Percentiles rank a stretch among this genome's conserved stretches.
Conservation (phyloP, 2,329 filamentous ascomycete species). For the Apiospora aurea region DNA sequence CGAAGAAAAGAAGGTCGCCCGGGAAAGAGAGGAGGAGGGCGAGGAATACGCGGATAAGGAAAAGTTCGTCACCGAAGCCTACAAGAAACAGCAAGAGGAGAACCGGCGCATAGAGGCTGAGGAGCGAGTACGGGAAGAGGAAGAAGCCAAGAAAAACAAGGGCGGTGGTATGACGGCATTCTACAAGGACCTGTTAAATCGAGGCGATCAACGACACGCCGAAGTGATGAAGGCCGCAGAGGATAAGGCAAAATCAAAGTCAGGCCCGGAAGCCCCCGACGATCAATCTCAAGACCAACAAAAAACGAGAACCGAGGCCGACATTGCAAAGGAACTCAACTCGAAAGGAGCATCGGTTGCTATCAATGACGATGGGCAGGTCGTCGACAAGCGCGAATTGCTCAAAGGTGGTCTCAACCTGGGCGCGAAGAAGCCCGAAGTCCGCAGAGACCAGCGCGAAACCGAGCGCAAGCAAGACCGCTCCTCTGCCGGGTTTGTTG, state of each 20-base stretch:
- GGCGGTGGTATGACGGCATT: conserved; percentile 79
- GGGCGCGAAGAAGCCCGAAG: conserved; percentile 62
- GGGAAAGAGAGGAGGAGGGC: conserved; percentile 80
- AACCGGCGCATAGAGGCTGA: conserved; percentile 74
- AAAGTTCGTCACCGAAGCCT: conserved; percentile 84
- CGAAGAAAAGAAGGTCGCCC: conserved; percentile 80
- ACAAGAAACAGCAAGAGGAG: conserved; percentile 82
- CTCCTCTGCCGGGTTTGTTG: conserved; percentile 45
- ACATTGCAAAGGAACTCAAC: conserved; percentile 73
- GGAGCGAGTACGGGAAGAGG: conserved; percentile 71
- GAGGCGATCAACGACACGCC: conserved; percentile 73
- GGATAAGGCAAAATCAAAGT: conserved; percentile 56
- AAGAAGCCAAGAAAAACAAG: conserved; percentile 68
- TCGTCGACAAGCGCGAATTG: conserved; percentile 84
- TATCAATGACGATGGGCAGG: conserved; percentile 82
- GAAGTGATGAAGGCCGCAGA: conserved; percentile 74
- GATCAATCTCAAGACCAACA: conserved; percentile 47
- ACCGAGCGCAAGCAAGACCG: conserved; percentile 41
- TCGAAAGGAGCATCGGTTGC: conserved; percentile 67
- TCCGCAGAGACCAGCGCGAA: conserved; percentile 41
- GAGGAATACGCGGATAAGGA: conserved; percentile 85
- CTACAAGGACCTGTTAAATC: conserved; percentile 76
- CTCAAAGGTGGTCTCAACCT: conserved; percentile 80
- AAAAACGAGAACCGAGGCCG: conserved; percentile 63
- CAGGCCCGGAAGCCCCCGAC: conserved; percentile 42